Conservation (phyloP, 2,329 filamentous ascomycete genomes). For the Penicillium thymicola region DNA sequence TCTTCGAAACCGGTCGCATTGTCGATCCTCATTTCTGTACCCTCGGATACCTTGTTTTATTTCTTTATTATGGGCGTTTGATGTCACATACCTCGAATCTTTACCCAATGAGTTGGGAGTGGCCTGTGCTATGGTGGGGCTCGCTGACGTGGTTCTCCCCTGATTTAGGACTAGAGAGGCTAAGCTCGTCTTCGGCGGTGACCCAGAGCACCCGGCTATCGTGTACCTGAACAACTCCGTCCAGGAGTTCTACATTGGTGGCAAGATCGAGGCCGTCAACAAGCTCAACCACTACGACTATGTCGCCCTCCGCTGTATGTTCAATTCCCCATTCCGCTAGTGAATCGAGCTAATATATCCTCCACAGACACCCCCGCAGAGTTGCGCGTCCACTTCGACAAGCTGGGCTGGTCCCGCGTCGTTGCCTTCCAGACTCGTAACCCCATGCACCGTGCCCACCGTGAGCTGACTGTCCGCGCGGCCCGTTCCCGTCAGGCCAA, state of each 20-base stretch:
- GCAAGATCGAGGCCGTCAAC: slow-evolving; percentile 93
- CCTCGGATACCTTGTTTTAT: not conserved
- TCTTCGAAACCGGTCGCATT: not conserved
- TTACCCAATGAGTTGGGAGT: slow-evolving; percentile 9
- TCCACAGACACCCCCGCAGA: slow-evolving; percentile 80
- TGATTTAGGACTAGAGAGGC: slow-evolving; percentile 73
- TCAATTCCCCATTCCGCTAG: not conserved
- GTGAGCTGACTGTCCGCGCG: slow-evolving; percentile 94
- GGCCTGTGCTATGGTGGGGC: slow-evolving; percentile 23
- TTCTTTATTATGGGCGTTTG: not conserved
- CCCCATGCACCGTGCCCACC: slow-evolving; percentile 98
- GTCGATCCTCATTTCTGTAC: slow-evolving; percentile 1
- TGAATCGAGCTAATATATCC: slow-evolving; percentile 2
- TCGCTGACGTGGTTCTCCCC: slow-evolving; percentile 26
- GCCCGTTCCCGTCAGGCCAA: slow-evolving; percentile 95
- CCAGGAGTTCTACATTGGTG: slow-evolving; percentile 88
- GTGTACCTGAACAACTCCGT: slow-evolving; percentile 80
- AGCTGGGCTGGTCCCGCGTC: slow-evolving; percentile 96
- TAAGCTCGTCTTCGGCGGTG: slow-evolving; percentile 89
- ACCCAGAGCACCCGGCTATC: slow-evolving; percentile 86
- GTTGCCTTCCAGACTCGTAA: slow-evolving; percentile 99
- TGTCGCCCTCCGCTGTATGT: slow-evolving; percentile 85
- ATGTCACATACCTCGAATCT: slow-evolving; percentile 8
- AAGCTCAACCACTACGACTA: slow-evolving; percentile 98
- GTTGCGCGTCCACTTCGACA: slow-evolving; percentile 95